phyloP scores from a whole-genome alignment of 2,329 filamentous ascomycete genomes.

The Nemania sp. region DNA sequence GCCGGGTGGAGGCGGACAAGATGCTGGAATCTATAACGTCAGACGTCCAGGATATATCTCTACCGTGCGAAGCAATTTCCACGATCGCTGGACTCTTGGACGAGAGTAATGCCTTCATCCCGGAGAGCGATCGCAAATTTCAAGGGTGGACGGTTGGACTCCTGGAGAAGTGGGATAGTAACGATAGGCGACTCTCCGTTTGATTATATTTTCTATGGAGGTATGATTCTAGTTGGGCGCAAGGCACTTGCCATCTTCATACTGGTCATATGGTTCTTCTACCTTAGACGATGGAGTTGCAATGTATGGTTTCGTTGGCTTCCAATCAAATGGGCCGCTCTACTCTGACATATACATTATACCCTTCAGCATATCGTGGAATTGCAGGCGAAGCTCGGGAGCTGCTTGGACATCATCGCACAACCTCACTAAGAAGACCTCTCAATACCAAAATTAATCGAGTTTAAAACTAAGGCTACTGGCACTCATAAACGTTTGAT shows the following conservation, averaged over 20 bases:
- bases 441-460: too few relatives aligned
- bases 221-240: too few relatives aligned
- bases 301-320: background rate
- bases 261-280: background rate
- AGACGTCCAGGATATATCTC: constrained; percentile 60
- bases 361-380: background rate
- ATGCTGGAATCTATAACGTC: constrained; percentile 56
- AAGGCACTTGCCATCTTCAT: background rate
- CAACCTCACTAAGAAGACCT: too few relatives aligned
- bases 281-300: background rate
- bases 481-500: constrained; percentile 24
- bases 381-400: too few relatives aligned
- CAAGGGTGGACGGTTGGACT: constrained; percentile 70
- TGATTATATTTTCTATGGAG: too few relatives aligned
- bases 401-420: too few relatives aligned
- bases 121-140: constrained; percentile 58
- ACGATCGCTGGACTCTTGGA: constrained; percentile 50
- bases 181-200: too few relatives aligned
- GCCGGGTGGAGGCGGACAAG: constrained; percentile 48
- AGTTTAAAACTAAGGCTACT: background rate
- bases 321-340: too few relatives aligned
- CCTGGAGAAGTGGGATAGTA: constrained; percentile 54
- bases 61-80: constrained; percentile 56
- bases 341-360: too few relatives aligned
- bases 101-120: constrained; percentile 55